Conservation (phyloP, 768 basidiomycete genomes). For the Auriscalpium orientale region DNA sequence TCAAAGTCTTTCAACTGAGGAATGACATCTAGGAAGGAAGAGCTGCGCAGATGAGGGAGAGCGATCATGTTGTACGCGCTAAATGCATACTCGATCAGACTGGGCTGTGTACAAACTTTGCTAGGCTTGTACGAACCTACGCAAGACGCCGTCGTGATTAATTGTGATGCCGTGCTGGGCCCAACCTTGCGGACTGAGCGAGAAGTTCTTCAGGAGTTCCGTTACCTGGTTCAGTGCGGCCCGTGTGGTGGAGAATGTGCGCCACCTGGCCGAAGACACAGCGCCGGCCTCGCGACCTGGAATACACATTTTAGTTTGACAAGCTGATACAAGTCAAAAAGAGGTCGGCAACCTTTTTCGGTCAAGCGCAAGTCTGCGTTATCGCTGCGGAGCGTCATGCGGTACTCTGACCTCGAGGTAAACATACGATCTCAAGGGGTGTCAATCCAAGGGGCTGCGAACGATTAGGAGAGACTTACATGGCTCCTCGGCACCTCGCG, state of each 20-base stretch:
- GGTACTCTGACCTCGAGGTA: slow-evolving; percentile 84
- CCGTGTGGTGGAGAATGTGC: slow-evolving; percentile 25
- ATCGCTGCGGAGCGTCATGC: slow-evolving; percentile 81
- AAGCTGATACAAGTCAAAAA: neutral
- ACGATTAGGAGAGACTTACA: slow-evolving; percentile 40
- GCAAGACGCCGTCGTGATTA: slow-evolving; percentile 33
- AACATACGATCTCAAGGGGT: slow-evolving; percentile 78
- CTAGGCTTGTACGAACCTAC: slow-evolving; percentile 27
- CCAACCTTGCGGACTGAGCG: slow-evolving; percentile 44
- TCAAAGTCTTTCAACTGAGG: slow-evolving; percentile 47
- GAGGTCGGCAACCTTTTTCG: slow-evolving; percentile 42
- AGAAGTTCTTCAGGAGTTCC: slow-evolving; percentile 25
- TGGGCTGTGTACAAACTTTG: neutral
- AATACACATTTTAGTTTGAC: neutral
- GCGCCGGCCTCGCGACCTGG: slow-evolving; percentile 35
- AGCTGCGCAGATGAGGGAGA: slow-evolving; percentile 43
- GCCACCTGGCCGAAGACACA: slow-evolving; percentile 38
- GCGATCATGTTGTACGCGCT: slow-evolving; percentile 75
- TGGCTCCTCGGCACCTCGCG: slow-evolving; percentile 86
- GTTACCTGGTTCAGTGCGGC: slow-evolving; percentile 28
- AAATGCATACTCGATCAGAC: neutral
- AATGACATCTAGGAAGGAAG: slow-evolving; percentile 33
- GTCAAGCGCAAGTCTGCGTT: slow-evolving; percentile 85
- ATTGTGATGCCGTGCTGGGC: slow-evolving; percentile 32
- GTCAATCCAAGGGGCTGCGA: neutral